Evolutionary conservation across 495 filamentous ascomycete genomes (phyloP), one percentile per base, ranked within the genome.

Genomic region (Friedmanniomyces endolithicus): DNA sequence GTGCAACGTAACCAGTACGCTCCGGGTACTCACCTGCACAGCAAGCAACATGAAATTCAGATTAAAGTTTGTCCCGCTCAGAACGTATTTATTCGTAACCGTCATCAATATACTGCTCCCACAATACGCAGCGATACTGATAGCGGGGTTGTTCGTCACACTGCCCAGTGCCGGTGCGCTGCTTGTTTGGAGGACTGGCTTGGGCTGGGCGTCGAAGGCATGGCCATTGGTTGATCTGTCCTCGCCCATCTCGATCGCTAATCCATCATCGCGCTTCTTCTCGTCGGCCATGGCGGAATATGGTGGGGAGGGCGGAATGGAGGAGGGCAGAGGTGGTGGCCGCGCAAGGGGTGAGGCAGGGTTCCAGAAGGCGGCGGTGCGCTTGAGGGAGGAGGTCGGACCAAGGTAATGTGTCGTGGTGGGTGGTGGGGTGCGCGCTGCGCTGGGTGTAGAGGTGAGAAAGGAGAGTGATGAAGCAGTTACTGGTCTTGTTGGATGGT

Each of bases 11-110:
- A n/a, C n/a, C n/a, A n/a, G n/a, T 47, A 27, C 12, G 25, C 11
- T 41, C 3, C 6, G 2, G 8, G n/a, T n/a, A 71, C 77, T 56
- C 81, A 97, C 92, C 83, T 99, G 92, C 45, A 97, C 76, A 52
- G 76, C 81, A 27, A 97, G 81, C 52, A 96, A 81, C 70, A 97
- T 88, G 73, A 97, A 97, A 70, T 95, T 97, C 62, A 99, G 68
- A 71, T 99, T 99, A 75, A 92, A 99, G 58, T 86, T 79, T 14
- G 77, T 71, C 29, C 92, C 94, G 31, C 87, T 94, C 29, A 99
- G 76, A 48, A 95, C 89, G 68, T 92, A 99, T 78, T 99, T 99
- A 74, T 99, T 99, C 72, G 92, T 94, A 23, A 95, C 84, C 37
- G 94, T 99, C 92, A 99, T 99, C 69, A 90, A 75, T 60, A 99